Percentiles rank a stretch among this genome's conserved stretches.
phyloP scores from a whole-genome alignment of 2,329 filamentous ascomycete genomes.

The Fusarium stilboides region DNA sequence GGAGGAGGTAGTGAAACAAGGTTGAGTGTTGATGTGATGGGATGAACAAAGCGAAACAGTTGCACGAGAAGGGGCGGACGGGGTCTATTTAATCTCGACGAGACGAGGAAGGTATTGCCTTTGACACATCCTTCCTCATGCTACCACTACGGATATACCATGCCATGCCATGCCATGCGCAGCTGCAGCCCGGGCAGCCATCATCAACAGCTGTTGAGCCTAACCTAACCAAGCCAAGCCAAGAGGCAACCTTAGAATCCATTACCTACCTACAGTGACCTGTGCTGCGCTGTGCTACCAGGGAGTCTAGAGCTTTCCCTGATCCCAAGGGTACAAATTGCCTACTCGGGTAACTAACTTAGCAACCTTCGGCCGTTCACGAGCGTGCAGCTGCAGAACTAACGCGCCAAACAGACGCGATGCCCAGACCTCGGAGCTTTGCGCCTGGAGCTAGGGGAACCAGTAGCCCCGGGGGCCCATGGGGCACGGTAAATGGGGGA shows the following conservation, averaged over 20 bases:
- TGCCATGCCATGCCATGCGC: not conserved
- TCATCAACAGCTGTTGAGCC: conserved; percentile 6
- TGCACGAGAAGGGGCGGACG: conserved; percentile 43
- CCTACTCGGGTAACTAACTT: conserved; percentile 30
- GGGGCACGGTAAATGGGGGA: conserved; percentile 41
- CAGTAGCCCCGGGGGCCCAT: conserved; percentile 37
- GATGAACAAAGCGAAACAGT: conserved; percentile 37
- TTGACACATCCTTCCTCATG: not conserved
- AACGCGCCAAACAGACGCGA: conserved; percentile 8
- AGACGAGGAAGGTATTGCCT: conserved; percentile 23
- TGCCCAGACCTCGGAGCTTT: conserved; percentile 23
- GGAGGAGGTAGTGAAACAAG: conserved; percentile 5
- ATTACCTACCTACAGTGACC: not conserved
- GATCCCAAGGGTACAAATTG: conserved; percentile 27
- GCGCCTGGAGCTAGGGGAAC: conserved; percentile 10
- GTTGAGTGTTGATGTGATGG: conserved; percentile 43
- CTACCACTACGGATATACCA: not conserved
- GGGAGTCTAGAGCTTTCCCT: not conserved
- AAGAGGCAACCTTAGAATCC: conserved; percentile 14
- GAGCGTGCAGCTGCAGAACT: conserved; percentile 30
- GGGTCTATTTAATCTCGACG: conserved; percentile 48
- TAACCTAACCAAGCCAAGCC: conserved; percentile 7
- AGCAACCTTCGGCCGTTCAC: conserved; percentile 35
- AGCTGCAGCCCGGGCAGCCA: conserved; percentile 5
- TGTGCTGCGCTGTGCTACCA: not conserved